phyloP scores from a whole-genome alignment of 2,329 filamentous ascomycete species.

The Colletotrichum liriopes region DNA sequence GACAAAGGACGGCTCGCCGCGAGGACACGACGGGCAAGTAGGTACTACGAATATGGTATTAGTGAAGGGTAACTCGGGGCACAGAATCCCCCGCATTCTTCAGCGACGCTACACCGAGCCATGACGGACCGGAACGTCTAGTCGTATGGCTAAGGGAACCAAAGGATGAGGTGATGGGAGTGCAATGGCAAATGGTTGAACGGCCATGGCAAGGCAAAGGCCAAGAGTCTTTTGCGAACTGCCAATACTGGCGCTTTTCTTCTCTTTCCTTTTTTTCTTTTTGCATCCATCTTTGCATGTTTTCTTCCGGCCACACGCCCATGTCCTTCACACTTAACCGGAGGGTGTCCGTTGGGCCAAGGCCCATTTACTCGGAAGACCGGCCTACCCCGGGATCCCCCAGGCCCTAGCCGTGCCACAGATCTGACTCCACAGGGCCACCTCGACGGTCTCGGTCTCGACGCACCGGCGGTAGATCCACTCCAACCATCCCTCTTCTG shows the following conservation, averaged over 20 bases:
- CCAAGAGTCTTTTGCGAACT: background rate
- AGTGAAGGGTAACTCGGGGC: background rate
- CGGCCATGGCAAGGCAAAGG: background rate
- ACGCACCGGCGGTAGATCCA: conserved; percentile 16
- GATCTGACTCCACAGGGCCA: conserved; percentile 11
- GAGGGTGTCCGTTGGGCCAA: conserved; percentile 16
- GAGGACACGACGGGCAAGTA: background rate
- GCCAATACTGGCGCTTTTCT: background rate
- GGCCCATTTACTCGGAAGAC: conserved; percentile 4
- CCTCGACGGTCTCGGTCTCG: conserved; percentile 9
- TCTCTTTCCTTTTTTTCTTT: background rate
- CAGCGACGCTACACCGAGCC: conserved; percentile 13
- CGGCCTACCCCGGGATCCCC: conserved; percentile 32
- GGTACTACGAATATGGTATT: background rate
- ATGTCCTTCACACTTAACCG: background rate
- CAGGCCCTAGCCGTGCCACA: conserved; percentile 24
- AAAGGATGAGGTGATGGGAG: background rate
- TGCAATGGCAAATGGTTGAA: background rate
- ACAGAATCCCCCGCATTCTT: conserved; percentile 7
- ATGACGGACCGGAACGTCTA: background rate
- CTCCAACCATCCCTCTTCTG: conserved; percentile 12
- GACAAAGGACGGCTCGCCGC: conserved; percentile 1
- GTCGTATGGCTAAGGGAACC: background rate
- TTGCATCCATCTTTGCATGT: background rate
- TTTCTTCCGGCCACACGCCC: background rate